phyloP scores from a whole-genome alignment of 176 grass and related monocot species.

The Raddia guianensis region DNA sequence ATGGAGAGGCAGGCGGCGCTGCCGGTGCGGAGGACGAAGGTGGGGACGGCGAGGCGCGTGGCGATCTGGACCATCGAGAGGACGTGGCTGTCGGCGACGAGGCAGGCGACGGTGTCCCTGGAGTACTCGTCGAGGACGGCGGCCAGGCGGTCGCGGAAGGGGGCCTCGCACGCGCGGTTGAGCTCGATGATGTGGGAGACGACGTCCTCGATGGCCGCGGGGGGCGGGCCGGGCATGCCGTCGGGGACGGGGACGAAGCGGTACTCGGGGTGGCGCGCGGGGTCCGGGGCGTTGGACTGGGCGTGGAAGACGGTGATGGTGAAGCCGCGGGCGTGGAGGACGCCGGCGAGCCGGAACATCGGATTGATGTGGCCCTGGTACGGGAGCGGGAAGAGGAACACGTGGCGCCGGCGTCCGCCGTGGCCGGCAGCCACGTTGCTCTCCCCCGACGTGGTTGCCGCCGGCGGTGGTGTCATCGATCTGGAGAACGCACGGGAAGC shows the following conservation, averaged over 20 bases:
- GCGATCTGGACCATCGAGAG: slow-evolving; percentile 27
- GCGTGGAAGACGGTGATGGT: slow-evolving; percentile 53
- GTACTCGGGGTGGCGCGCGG: slow-evolving; percentile 39
- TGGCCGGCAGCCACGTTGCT: background rate
- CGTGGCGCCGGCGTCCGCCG: background rate
- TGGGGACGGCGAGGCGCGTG: slow-evolving; percentile 24
- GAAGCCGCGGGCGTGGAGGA: slow-evolving; percentile 49
- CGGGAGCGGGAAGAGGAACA: slow-evolving; percentile 54
- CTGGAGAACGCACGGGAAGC: background rate
- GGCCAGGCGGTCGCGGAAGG: slow-evolving; percentile 26
- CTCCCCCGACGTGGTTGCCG: slow-evolving; percentile 9
- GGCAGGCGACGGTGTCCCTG: slow-evolving; percentile 33
- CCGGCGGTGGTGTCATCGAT: slow-evolving; percentile 16
- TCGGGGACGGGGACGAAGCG: slow-evolving; percentile 43
- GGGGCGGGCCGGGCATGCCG: background rate
- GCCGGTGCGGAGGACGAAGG: slow-evolving; percentile 42
- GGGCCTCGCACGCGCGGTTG: slow-evolving; percentile 20
- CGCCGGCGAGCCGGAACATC: slow-evolving; percentile 54
- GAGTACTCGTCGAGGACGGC: slow-evolving; percentile 33
- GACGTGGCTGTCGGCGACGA: slow-evolving; percentile 41
- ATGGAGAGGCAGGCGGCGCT: slow-evolving; percentile 41
- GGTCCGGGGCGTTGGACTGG: slow-evolving; percentile 43
- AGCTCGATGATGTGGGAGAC: slow-evolving; percentile 13
- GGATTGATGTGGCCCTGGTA: slow-evolving; percentile 66
- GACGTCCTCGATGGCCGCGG: slow-evolving; percentile 14